phyloP scores from a whole-genome alignment of 805 yeast genomes.

The Kuraishia piskuri region DNA sequence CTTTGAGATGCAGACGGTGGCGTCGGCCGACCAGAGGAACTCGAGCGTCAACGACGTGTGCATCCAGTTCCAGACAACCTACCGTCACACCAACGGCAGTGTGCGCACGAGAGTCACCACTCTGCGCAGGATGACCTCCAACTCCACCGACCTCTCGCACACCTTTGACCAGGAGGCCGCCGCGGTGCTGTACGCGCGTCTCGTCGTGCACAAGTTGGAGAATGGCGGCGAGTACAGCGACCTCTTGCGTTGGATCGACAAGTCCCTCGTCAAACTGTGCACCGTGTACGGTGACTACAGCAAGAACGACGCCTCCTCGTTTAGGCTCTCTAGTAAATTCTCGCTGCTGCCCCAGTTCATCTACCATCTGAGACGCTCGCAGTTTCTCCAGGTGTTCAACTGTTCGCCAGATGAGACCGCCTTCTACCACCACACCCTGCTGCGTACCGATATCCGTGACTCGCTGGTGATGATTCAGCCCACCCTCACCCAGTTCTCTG shows the following conservation, averaged over 20 bases:
- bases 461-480: slow-evolving; percentile 98
- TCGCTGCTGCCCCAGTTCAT: slow-evolving; percentile 91
- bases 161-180: slow-evolving; percentile 99
- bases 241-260: slow-evolving; percentile 89
- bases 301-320: slow-evolving; percentile 75
- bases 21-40: slow-evolving; percentile 33
- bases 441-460: slow-evolving; percentile 87
- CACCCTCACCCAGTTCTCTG: slow-evolving; percentile 76
- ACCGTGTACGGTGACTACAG: slow-evolving; percentile 90
- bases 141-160: slow-evolving; percentile 38
- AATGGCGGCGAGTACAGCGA: slow-evolving; percentile 72
- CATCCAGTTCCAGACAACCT: slow-evolving; percentile 78
- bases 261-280: slow-evolving; percentile 82
- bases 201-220: slow-evolving; percentile 83
- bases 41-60: slow-evolving; percentile 27
- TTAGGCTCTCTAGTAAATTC: slow-evolving; percentile 77
- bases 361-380: slow-evolving; percentile 92
- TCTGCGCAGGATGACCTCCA: slow-evolving; percentile 45
- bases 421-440: slow-evolving; percentile 85
- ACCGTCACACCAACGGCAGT: slow-evolving; percentile 93
- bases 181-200: slow-evolving; percentile 85
- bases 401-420: slow-evolving; percentile 99
- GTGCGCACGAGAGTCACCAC: slow-evolving; percentile 89
- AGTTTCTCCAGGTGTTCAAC: slow-evolving; percentile 91
- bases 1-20: slow-evolving; percentile 66